Percentiles rank a stretch among this genome's conserved stretches.
Evolutionary conservation across 140 eudicot species (phyloP).

Genomic region (Ambrosia hybrid): DNA sequence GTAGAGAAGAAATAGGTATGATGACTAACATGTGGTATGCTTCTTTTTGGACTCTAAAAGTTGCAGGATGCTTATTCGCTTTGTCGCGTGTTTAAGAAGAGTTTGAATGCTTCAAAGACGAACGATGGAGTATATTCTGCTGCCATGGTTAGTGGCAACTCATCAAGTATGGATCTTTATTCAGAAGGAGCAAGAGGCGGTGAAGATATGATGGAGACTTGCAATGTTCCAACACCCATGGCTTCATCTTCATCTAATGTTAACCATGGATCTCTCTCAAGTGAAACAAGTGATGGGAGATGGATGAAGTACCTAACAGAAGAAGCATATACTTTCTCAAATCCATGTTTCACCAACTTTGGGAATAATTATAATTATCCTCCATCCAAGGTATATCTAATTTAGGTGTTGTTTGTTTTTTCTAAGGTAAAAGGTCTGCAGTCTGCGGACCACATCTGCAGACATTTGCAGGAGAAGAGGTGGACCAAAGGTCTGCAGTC

Average conservation of each 20-base stretch:
- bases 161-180: slow-evolving; percentile 63
- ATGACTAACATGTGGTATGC: neutral
- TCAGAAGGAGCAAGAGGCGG: slow-evolving; percentile 81
- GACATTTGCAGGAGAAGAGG: no score
- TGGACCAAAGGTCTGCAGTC: no score
- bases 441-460: no score
- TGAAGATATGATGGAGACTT: slow-evolving; percentile 52
- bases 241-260: slow-evolving; percentile 47
- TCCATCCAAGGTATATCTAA: slow-evolving; percentile 68
- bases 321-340: slow-evolving; percentile 62
- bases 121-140: slow-evolving; percentile 41
- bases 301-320: slow-evolving; percentile 91
- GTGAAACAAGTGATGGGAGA: slow-evolving; percentile 36
- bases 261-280: slow-evolving; percentile 3
- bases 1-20: no score
- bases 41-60: neutral
- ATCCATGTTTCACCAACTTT: slow-evolving; percentile 52
- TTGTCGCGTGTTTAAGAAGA: slow-evolving; percentile 94
- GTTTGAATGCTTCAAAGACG: slow-evolving; percentile 62
- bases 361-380: slow-evolving; percentile 45
- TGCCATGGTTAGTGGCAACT: slow-evolving; percentile 57
- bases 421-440: no score
- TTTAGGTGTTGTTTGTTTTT: no score
- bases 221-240: slow-evolving; percentile 47
- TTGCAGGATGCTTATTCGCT: slow-evolving; percentile 49